Evolutionary conservation across 2,329 filamentous ascomycete species (phyloP), one percentile per base, ranked within the genome.

Genomic region (Claviceps arundinis): DNA sequence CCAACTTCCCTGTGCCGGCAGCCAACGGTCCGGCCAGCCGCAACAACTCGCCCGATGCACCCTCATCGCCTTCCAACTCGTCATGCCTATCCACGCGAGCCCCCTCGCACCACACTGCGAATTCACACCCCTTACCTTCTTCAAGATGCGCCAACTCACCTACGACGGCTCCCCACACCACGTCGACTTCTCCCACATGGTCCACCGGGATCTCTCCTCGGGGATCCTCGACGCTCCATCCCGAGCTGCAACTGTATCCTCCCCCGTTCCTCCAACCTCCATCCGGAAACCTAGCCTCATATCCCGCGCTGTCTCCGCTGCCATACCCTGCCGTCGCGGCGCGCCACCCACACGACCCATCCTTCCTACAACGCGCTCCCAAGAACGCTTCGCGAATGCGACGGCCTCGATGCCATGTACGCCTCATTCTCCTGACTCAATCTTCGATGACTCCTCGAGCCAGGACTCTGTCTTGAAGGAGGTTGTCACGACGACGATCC

Each of bases 111-210:
- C 74, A 1, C 72, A 73, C 30, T 76, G 78, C 59, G 71, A 75
- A 52, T 84, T 84, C 56, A 71, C 77, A 1, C 81, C 84, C 0
- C 67, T 86, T 34, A 75, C 68, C 45, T 80, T 87, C 57, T 86
- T 87, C 69, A 81, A 78, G 57, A 70, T 77, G 7, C 81, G 82
- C 53, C 84, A 87, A 63, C 75, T 83, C 55, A 73, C 79, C 0
- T 76, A 81, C 58, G 70, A 73, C 37, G 56, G 54, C n/a, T 58
- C 57, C 3, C 45, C 54, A 0, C 76, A 80, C 56, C 74, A 81
- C 45, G 72, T 78, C 4, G 74, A 73, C 2, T 87, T 87, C 58
- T 73, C 76, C 1, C 74, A 78, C 52, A 73, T 74, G 37, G 72
- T 84, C 2, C 77, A 82, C 59, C 74, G 77, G 55, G 82, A 86